phyloP scores from a whole-genome alignment of 768 basidiomycete genomes.

The Dacryopinax primogenitus region DNA sequence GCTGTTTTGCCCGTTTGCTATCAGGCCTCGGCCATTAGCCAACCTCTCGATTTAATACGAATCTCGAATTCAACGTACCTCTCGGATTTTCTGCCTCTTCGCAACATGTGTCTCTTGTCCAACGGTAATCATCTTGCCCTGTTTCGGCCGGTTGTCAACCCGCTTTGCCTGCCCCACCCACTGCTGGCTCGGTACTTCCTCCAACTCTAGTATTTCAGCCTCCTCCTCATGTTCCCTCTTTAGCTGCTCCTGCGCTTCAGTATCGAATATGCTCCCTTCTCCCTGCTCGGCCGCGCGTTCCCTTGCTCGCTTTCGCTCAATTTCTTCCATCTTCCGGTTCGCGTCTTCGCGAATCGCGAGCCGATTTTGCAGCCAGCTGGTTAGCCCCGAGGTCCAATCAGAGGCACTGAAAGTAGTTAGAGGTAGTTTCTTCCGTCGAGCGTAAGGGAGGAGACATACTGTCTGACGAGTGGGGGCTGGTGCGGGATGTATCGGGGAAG shows the following conservation, averaged over 20 bases:
- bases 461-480: neutral
- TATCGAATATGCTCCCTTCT: conserved; percentile 14
- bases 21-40: neutral
- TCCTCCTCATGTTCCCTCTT: conserved; percentile 37
- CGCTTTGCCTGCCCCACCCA: too few species aligned
- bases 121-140: too few species aligned
- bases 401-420: too few species aligned
- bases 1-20: conserved; percentile 91
- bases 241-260: conserved; percentile 3
- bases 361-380: conserved; percentile 52
- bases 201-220: conserved; percentile 17
- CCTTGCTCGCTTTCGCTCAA: conserved; percentile 9
- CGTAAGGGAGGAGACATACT: neutral
- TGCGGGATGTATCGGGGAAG: neutral
- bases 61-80: conserved; percentile 35
- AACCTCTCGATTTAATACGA: neutral
- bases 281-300: conserved; percentile 12
- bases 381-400: neutral
- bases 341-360: conserved; percentile 23
- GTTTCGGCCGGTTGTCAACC: too few species aligned
- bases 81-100: conserved; percentile 18
- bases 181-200: too few species aligned
- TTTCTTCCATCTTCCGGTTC: conserved; percentile 3
- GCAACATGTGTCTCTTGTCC: conserved; percentile 19
- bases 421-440: too few species aligned